A percentile compares a stretch with the other conserved stretches of the same genome.
phyloP scores from a whole-genome alignment of 1,284 basidiomycete genomes.

The Ganoderma sp. region DNA sequence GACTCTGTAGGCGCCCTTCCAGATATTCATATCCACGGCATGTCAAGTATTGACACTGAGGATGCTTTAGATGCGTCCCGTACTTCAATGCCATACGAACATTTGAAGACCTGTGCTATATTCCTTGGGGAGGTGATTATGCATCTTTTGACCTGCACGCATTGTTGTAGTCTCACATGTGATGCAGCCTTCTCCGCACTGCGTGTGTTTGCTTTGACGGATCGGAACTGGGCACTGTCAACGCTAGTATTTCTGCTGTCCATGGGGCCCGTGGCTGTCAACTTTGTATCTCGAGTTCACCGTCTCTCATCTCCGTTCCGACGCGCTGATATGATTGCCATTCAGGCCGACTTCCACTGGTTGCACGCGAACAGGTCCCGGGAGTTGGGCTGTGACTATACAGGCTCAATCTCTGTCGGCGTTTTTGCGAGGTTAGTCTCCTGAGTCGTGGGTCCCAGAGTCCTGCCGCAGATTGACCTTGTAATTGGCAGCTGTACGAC shows the following conservation, averaged over 20 bases:
- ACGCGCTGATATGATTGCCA: accelerated
- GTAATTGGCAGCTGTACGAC: not conserved
- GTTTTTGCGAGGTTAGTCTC: too few species aligned
- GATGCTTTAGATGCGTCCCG: not conserved
- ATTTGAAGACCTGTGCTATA: not conserved
- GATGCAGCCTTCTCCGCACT: slow-evolving; percentile 18
- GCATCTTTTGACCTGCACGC: too few species aligned
- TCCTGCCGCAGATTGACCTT: too few species aligned
- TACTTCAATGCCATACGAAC: not conserved
- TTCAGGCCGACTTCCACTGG: not conserved
- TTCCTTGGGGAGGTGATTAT: not conserved
- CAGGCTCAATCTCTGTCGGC: too few species aligned
- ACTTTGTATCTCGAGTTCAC: slow-evolving; percentile 5
- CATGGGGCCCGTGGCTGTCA: slow-evolving; percentile 2
- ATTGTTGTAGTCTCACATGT: not conserved
- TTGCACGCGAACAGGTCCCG: too few species aligned
- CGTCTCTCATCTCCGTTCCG: not conserved
- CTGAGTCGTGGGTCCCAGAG: not conserved
- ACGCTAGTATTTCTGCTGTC: slow-evolving; percentile 3
- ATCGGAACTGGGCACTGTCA: not conserved
- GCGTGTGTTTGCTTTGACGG: slow-evolving; percentile 16
- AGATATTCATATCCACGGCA: not conserved
- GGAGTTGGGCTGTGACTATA: too few species aligned
- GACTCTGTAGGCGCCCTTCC: not conserved
- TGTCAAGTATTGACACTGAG: not conserved